Conservation (phyloP, 129 eudicot species). For the Flaveria sonorensis region DNA sequence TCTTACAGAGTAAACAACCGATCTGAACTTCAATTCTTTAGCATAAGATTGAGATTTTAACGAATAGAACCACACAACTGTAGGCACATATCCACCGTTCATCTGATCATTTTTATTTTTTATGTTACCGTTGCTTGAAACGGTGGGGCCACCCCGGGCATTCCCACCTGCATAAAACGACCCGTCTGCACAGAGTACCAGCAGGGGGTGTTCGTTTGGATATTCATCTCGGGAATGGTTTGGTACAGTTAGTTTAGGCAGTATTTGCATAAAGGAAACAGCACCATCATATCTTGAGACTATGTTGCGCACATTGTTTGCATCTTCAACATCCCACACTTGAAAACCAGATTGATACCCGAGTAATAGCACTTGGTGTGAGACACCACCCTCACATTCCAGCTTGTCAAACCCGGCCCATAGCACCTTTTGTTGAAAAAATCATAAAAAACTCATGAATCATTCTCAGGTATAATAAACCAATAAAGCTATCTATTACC, state of each 20-base stretch:
- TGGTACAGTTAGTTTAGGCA: slow-evolving; percentile 60
- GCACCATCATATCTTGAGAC: slow-evolving; percentile 81
- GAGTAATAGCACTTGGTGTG: slow-evolving; percentile 66
- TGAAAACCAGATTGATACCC: slow-evolving; percentile 87
- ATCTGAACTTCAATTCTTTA: slow-evolving; percentile 67
- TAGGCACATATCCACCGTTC: slow-evolving; percentile 51
- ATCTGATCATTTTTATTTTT: slow-evolving; percentile 43
- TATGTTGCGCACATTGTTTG: slow-evolving; percentile 66
- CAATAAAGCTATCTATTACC: neutral
- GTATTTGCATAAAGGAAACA: slow-evolving; percentile 73
- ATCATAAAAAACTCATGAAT: neutral
- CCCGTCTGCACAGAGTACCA: slow-evolving; percentile 75
- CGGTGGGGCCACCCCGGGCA: slow-evolving; percentile 35
- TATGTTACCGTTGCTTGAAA: slow-evolving; percentile 39
- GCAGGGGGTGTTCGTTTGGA: slow-evolving; percentile 59
- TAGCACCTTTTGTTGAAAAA: slow-evolving; percentile 48
- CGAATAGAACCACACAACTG: slow-evolving; percentile 77
- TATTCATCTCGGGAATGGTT: slow-evolving; percentile 51
- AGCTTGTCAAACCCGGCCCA: slow-evolving; percentile 97
- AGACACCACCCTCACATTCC: slow-evolving; percentile 52
- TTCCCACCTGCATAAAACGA: slow-evolving; percentile 57
- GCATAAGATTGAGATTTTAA: slow-evolving; percentile 72
- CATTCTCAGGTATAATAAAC: neutral
- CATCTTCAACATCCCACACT: slow-evolving; percentile 93
- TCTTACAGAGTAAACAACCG: slow-evolving; percentile 74